Conservation (phyloP, 225 moss, liverwort and hornwort genomes). For the Pseudisothecium myosuroides region DNA sequence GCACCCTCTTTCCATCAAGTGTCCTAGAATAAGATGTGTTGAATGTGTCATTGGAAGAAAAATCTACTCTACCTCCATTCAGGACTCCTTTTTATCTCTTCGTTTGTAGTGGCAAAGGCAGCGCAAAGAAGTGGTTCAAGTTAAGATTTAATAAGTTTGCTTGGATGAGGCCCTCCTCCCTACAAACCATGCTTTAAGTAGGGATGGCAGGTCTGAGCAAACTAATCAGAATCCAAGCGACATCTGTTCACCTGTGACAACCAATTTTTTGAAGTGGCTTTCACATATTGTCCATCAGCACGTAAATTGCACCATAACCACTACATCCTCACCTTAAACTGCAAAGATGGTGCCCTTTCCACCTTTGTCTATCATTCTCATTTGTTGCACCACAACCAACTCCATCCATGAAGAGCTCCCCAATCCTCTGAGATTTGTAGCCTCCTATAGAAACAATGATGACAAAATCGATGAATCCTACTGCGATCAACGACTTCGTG, state of each 20-base stretch:
- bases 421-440: neutral
- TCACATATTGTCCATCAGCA: accelerated
- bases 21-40: neutral
- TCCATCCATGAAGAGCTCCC: accelerated
- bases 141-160: accelerated
- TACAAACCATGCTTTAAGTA: neutral
- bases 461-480: accelerated
- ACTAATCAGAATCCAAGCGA: no score
- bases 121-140: neutral
- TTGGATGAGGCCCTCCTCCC: accelerated
- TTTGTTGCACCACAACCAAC: accelerated
- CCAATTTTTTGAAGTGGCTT: neutral
- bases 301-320: neutral
- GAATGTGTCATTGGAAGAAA: neutral
- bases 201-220: no score
- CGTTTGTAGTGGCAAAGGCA: accelerated
- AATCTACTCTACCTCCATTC: accelerated
- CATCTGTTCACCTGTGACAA: no score
- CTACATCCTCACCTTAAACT: neutral
- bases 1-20: neutral
- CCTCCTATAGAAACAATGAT: neutral
- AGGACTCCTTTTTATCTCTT: accelerated
- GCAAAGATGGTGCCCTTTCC: neutral
- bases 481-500: accelerated
- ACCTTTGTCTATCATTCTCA: neutral